A percentile compares a stretch with the other conserved stretches of the same genome.
Conservation (phyloP, 106 monocot species). For the Xerophyta viscosa region DNA sequence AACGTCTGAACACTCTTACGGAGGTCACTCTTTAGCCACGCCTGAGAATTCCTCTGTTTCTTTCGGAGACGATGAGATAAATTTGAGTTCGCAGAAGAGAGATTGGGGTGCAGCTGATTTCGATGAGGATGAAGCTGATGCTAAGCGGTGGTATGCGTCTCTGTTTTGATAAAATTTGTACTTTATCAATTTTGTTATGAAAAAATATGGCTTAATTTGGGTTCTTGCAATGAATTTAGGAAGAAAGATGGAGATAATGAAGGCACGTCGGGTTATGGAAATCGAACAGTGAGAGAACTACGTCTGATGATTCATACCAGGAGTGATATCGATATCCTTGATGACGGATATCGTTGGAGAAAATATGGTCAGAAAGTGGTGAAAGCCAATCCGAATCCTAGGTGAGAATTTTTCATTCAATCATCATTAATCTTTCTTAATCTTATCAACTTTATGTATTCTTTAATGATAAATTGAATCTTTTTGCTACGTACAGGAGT, state of each 20-base stretch:
- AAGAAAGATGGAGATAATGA: slow-evolving; percentile 29
- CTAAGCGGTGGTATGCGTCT: slow-evolving; percentile 54
- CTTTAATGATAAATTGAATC: no score
- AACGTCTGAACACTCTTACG: slow-evolving; percentile 19
- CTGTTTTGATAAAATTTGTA: no score
- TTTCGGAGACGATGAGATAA: slow-evolving; percentile 32
- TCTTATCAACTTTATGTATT: no score
- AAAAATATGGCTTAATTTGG: no score
- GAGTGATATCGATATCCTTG: slow-evolving; percentile 48
- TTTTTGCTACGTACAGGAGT: no score
- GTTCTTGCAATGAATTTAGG: slow-evolving; percentile 5
- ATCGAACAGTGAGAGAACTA: slow-evolving; percentile 29
- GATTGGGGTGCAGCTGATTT: slow-evolving; percentile 6
- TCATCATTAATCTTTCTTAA: no score
- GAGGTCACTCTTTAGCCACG: slow-evolving; percentile 19
- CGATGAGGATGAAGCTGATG: slow-evolving; percentile 39
- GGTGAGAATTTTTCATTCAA: no score
- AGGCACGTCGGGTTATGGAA: slow-evolving; percentile 17
- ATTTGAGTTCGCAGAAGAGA: slow-evolving; percentile 22
- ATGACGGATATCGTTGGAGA: slow-evolving; percentile 49
- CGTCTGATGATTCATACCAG: slow-evolving; percentile 45
- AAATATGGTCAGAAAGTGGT: slow-evolving; percentile 62
- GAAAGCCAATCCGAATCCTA: slow-evolving; percentile 56
- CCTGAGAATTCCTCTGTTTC: slow-evolving; percentile 52
- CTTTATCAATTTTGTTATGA: no score